Percentiles rank a stretch among this genome's conserved stretches.
phyloP scores from a whole-genome alignment of 1,284 basidiomycete species.

The Rhodotorula sp. region DNA sequence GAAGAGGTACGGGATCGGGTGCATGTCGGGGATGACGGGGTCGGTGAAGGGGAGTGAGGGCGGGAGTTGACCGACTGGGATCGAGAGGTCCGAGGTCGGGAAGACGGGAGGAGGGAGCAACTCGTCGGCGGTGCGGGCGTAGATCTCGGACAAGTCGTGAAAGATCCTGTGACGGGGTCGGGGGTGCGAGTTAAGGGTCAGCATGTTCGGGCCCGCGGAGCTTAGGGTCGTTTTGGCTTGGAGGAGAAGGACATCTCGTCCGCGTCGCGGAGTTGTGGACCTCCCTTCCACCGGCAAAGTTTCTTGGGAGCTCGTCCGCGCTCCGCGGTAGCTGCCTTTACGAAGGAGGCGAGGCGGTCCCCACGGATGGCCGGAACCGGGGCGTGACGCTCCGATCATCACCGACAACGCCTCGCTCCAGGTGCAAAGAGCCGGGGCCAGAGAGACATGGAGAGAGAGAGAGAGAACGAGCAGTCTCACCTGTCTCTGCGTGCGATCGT shows the following conservation, averaged over 20 bases:
- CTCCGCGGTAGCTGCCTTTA: too few species aligned
- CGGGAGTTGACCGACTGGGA: constrained; percentile 37
- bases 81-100: constrained; percentile 35
- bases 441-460: too few species aligned
- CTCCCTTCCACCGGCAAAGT: too few species aligned
- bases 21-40: constrained; percentile 44
- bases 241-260: neutral
- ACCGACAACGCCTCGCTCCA: neutral
- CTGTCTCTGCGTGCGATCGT: constrained; percentile 53
- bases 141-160: constrained; percentile 42
- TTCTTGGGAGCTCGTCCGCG: too few species aligned
- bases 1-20: constrained; percentile 54
- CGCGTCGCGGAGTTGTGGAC: too few species aligned
- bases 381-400: neutral
- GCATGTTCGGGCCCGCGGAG: neutral
- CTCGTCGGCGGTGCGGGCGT: constrained; percentile 39
- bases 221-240: neutral
- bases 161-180: constrained; percentile 33
- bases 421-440: too few species aligned
- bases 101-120: constrained; percentile 41
- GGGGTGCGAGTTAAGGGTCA: too few species aligned
- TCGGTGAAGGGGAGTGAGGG: constrained; percentile 40
- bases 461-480: constrained; percentile 44
- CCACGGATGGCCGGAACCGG: neutral
- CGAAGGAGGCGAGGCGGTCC: too few species aligned